phyloP scores from a whole-genome alignment of 2,329 filamentous ascomycete species.

The Tolypocladium endophyticum region DNA sequence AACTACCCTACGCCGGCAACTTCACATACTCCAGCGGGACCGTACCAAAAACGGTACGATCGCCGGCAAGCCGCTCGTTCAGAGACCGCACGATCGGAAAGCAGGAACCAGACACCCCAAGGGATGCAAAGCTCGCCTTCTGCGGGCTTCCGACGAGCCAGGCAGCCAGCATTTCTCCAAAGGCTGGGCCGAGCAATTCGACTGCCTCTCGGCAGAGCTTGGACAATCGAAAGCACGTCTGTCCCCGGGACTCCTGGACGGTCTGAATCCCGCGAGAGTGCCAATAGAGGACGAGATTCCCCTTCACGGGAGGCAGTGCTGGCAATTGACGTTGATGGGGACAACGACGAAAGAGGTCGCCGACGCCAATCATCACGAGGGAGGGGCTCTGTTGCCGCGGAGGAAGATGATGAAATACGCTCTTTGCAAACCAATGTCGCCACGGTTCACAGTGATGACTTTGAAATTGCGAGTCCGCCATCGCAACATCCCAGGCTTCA shows the following conservation, averaged over 20 bases:
- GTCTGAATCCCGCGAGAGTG: background rate
- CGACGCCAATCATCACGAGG: no score
- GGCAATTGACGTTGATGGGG: background rate
- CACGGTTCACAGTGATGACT: constrained; percentile 27
- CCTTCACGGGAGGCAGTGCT: background rate
- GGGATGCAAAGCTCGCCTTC: background rate
- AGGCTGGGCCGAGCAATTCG: constrained; percentile 14
- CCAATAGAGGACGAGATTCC: background rate
- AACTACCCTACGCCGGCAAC: background rate
- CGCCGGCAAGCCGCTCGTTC: background rate
- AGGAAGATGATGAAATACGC: constrained; percentile 1
- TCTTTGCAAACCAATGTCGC: constrained; percentile 19
- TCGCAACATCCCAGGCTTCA: background rate
- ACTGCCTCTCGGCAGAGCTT: constrained; percentile 21
- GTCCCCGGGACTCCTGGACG: constrained; percentile 5
- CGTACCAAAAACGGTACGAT: background rate
- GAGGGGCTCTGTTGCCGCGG: background rate
- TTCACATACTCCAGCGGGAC: background rate
- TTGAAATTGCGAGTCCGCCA: constrained; percentile 7
- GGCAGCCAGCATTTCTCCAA: constrained; percentile 16
- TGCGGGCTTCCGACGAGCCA: background rate
- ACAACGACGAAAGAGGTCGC: background rate
- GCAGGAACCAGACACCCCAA: background rate
- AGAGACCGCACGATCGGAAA: background rate
- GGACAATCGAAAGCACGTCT: constrained; percentile 22